A percentile compares a stretch with the other conserved stretches of the same genome.
phyloP scores from a whole-genome alignment of 768 basidiomycete genomes.

The Rhodotorula paludigena region DNA sequence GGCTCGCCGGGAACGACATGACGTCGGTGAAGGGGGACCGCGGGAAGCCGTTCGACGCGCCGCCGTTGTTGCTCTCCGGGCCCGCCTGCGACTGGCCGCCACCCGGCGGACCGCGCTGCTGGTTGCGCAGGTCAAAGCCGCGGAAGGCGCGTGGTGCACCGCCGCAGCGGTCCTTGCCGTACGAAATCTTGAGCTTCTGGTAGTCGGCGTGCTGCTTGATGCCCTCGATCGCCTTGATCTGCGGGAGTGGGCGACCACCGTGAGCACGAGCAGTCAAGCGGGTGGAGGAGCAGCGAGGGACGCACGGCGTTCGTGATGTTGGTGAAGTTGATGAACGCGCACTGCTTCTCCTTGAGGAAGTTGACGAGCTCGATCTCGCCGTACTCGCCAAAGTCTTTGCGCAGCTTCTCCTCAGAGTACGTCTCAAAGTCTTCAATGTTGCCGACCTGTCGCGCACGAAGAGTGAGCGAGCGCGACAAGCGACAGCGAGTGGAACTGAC shows the following conservation, averaged over 20 bases:
- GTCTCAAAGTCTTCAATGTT: constrained; percentile 85
- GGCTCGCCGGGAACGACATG: constrained; percentile 20
- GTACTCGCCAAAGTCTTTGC: constrained; percentile 88
- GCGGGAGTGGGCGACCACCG: neutral
- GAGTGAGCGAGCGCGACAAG: neutral
- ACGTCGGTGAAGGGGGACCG: constrained; percentile 21
- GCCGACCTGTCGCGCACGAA: constrained; percentile 24
- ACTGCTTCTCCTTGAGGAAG: constrained; percentile 59
- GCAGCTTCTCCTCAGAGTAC: constrained; percentile 82
- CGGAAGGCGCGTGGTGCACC: constrained; percentile 36
- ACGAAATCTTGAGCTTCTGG: constrained; percentile 77
- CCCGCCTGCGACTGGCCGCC: neutral
- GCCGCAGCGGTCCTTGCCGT: constrained; percentile 47
- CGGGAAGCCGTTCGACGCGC: constrained; percentile 1
- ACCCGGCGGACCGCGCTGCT: constrained; percentile 14
- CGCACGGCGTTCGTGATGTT: constrained; percentile 74
- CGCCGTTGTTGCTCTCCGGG: neutral
- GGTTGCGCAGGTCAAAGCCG: constrained; percentile 33
- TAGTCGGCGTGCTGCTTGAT: constrained; percentile 91
- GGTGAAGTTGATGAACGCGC: constrained; percentile 92
- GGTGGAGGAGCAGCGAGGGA: neutral
- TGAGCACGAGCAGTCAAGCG: too few relatives aligned
- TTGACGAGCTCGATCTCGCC: constrained; percentile 81
- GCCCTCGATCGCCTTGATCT: constrained; percentile 93
- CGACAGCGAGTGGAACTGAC: neutral